Percentiles rank a stretch among this genome's conserved stretches.
Evolutionary conservation across 2,329 filamentous ascomycete genomes (phyloP).

Genomic region (Colletotrichum camelliae): DNA sequence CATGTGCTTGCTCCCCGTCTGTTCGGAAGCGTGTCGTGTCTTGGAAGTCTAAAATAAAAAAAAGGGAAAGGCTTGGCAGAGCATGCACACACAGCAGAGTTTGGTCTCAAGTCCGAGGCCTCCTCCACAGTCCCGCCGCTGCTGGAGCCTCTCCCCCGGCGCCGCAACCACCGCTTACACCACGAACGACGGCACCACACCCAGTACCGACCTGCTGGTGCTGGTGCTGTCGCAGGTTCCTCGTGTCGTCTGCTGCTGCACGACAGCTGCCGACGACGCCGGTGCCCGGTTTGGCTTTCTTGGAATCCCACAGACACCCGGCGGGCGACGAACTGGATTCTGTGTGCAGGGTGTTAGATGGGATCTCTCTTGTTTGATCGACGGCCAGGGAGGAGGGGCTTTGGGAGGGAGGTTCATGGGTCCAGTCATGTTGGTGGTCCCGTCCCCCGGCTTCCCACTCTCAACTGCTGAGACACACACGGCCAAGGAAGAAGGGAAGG

Average conservation of each 20-base stretch:
- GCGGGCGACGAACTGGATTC: neutral
- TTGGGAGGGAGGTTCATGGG: neutral
- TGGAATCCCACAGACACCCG: neutral
- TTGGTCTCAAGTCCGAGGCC: neutral
- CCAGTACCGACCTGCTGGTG: neutral
- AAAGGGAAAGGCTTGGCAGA: neutral
- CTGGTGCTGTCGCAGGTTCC: neutral
- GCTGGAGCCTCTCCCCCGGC: neutral
- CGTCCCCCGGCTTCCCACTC: neutral
- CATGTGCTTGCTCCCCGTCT: neutral
- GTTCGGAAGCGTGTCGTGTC: neutral
- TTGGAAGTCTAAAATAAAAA: neutral
- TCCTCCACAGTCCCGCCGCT: neutral
- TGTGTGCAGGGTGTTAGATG: neutral
- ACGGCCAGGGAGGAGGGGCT: neutral
- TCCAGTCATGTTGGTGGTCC: neutral
- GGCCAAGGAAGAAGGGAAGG: neutral
- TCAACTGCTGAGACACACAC: neutral
- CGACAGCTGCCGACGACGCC: neutral
- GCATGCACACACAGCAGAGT: neutral
- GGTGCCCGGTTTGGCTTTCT: neutral
- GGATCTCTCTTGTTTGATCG: slow-evolving; percentile 10
- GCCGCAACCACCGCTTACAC: neutral
- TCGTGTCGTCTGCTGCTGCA: neutral
- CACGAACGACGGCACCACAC: neutral